Conservation (phyloP, 2,329 filamentous ascomycete species). For the Colletotrichum caudatum region DNA sequence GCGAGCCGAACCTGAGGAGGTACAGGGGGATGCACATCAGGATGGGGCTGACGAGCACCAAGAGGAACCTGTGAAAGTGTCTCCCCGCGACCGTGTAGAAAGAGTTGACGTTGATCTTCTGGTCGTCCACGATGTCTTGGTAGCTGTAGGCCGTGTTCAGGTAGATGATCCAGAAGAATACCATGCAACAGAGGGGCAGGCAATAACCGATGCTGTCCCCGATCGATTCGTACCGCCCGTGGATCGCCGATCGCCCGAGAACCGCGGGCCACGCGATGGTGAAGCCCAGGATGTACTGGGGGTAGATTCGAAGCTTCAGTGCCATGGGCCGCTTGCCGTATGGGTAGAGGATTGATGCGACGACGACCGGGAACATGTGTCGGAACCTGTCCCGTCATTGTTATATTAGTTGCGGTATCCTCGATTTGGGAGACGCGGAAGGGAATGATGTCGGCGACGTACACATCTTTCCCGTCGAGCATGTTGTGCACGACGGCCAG, state of each 20-base stretch:
- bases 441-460: background rate
- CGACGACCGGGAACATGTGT: constrained; percentile 42
- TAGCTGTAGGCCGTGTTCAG: constrained; percentile 46
- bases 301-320: constrained; percentile 43
- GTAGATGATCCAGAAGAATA: constrained; percentile 47
- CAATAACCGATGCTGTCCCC: constrained; percentile 41
- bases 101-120: constrained; percentile 44
- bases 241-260: constrained; percentile 43
- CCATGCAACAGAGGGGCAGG: constrained; percentile 45
- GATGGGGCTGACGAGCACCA: constrained; percentile 30
- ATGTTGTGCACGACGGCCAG: constrained; percentile 33
- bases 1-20: constrained; percentile 17
- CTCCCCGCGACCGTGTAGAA: constrained; percentile 40
- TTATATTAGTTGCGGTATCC: background rate
- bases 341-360: constrained; percentile 44
- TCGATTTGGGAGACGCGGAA: no score
- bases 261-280: constrained; percentile 45
- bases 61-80: constrained; percentile 31
- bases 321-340: constrained; percentile 44
- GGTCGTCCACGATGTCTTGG: constrained; percentile 45
- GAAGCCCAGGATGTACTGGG: constrained; percentile 46
- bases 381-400: constrained; percentile 39
- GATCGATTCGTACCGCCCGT: constrained; percentile 41
- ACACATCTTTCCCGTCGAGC: constrained; percentile 37
- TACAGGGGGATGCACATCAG: constrained; percentile 33